Conservation (phyloP, 2,329 filamentous ascomycete species). For the Diplodia scrobiculata region DNA sequence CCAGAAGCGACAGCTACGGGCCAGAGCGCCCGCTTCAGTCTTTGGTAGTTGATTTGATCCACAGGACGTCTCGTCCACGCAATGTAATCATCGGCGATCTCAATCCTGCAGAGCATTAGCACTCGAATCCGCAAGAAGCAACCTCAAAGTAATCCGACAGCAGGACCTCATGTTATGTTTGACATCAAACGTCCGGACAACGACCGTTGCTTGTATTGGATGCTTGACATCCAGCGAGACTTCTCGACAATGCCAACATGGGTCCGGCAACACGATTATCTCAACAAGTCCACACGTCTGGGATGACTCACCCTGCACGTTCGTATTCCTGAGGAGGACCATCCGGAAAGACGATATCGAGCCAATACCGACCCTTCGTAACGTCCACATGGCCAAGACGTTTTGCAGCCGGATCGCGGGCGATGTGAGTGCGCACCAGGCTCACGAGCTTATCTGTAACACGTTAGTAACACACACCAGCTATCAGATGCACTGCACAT, state of each 20-base stretch:
- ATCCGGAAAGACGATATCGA: slow-evolving; percentile 54
- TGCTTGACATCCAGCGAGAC: not conserved
- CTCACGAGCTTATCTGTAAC: slow-evolving; percentile 42
- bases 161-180: not conserved
- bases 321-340: slow-evolving; percentile 54
- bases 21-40: slow-evolving; percentile 44
- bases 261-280: not conserved
- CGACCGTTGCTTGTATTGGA: not conserved
- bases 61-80: slow-evolving; percentile 42
- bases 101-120: slow-evolving; percentile 31
- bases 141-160: not conserved
- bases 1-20: slow-evolving; percentile 43
- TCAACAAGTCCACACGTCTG: not conserved
- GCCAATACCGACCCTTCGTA: slow-evolving; percentile 49
- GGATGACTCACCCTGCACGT: slow-evolving; percentile 44
- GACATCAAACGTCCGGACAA: not conserved
- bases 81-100: slow-evolving; percentile 47
- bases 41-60: slow-evolving; percentile 42
- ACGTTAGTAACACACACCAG: slow-evolving; percentile 27
- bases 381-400: slow-evolving; percentile 46
- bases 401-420: slow-evolving; percentile 11
- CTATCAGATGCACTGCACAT: not conserved
- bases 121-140: slow-evolving; percentile 37
- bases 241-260: not conserved
- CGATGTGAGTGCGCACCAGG: slow-evolving; percentile 37